Evolutionary conservation across 805 yeast genomes (phyloP), one percentile per base, ranked within the genome.

Genomic region (Candida nemodendra): DNA sequence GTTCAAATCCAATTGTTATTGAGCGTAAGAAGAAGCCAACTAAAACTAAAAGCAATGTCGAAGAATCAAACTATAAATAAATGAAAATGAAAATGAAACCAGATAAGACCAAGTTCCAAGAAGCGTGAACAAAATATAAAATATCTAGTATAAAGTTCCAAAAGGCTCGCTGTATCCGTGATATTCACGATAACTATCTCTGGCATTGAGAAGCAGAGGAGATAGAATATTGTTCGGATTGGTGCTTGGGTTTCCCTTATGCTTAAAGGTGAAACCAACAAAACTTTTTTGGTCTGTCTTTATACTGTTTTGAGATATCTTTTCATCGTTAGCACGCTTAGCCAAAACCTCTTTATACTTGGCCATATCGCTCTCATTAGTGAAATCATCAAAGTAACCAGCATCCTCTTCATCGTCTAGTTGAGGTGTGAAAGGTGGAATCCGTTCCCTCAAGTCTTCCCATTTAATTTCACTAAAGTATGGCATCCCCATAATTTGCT

Each of bases 381-480:
- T 87, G 61, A 93, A 93, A 62, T 93, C 99, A 65, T 93, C 99
- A 59, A 93, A 93, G 65, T 93, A 93, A 1, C 99, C 99, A 0
- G 98, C 98, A 65, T 93, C 99, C 46, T 89, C 93, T 55, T 93
- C 99, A 44, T 89, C 86, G 58, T 93, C 98, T 47, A 93, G 72
- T 54, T 95, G 96, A 3, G 99, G 99, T 14, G 93, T 85, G 62
- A 93, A 93, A 24, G 99, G 99, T 4, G 99, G 97, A 16, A 81
- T 73, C 44, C 79, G 73, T 22, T 62, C 66, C 55, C 96, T 74
- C 49, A 93, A 62, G 9, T 65, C 65, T 5, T 72, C 77, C 82
- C 95, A 91, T 55, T 86, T 82, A 19, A 88, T 78, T 53, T 91
- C 98, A 19, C 78, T 66, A 53, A 91, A 93, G 64, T 93, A 91